Percentiles rank a stretch among this genome's conserved stretches.
phyloP scores from a whole-genome alignment of 1,139 yeast genomes.

The Pichia terricola region DNA sequence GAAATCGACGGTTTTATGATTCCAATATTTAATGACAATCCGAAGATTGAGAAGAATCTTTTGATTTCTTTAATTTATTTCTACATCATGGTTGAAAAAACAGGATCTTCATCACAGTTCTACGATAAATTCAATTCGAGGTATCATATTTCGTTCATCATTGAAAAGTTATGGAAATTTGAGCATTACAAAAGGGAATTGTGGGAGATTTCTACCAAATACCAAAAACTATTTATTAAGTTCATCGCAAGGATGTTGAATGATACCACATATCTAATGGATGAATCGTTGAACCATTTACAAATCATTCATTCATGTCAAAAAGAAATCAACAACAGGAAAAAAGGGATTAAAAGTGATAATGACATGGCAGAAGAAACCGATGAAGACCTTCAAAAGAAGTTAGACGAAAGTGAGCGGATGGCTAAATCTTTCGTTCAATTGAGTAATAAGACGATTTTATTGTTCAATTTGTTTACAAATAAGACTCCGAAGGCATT shows the following conservation, averaged over 20 bases:
- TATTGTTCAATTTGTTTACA: conserved; percentile 71
- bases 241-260: conserved; percentile 92
- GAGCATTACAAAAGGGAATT: conserved; percentile 61
- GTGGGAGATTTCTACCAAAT: conserved; percentile 50
- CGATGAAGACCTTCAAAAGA: conserved; percentile 49
- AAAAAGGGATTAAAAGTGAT: neutral
- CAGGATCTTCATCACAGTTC: conserved; percentile 92
- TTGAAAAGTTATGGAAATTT: conserved; percentile 77
- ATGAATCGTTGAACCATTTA: conserved; percentile 79
- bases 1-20: conserved; percentile 63
- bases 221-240: conserved; percentile 76
- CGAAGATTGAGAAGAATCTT: conserved; percentile 54
- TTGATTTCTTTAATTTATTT: conserved; percentile 79
- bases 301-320: conserved; percentile 70
- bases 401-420: conserved; percentile 55
- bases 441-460: conserved; percentile 74
- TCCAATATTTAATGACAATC: conserved; percentile 53
- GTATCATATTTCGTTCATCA: conserved; percentile 72
- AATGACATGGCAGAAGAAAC: conserved; percentile 31
- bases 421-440: conserved; percentile 79
- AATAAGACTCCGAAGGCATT: conserved; percentile 82
- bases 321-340: conserved; percentile 39
- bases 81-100: conserved; percentile 90
- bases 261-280: conserved; percentile 84
- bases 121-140: conserved; percentile 92